Evolutionary conservation across 2,329 filamentous ascomycete species (phyloP).

Genomic region (Dactylella cylindrospora): DNA sequence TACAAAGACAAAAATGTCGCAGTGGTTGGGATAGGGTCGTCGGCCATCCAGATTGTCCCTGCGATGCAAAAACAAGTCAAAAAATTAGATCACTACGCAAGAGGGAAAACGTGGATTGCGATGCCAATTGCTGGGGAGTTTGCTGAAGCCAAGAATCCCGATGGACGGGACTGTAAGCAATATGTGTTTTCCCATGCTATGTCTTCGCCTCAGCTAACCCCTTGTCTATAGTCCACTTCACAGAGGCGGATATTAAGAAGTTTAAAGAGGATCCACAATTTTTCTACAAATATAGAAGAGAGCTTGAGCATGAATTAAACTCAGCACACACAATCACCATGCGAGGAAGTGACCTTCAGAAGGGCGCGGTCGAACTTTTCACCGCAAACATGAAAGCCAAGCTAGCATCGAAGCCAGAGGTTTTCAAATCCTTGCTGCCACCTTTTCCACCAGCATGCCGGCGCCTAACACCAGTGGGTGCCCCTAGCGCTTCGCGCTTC

Average conservation of each 20-base stretch:
- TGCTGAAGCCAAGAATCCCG: constrained; percentile 50
- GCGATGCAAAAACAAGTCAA: constrained; percentile 56
- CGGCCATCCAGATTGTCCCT: constrained; percentile 60
- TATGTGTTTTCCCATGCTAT: constrained; percentile 1
- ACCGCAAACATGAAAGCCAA: constrained; percentile 28
- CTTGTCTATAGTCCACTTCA: constrained; percentile 14
- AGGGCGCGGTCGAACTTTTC: constrained; percentile 13
- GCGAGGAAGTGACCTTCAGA: constrained; percentile 43
- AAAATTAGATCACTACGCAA: constrained; percentile 58
- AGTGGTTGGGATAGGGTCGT: constrained; percentile 62
- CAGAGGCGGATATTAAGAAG: constrained; percentile 45
- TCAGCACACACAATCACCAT: constrained; percentile 44
- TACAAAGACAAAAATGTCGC: constrained; percentile 57
- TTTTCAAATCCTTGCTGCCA: constrained; percentile 29
- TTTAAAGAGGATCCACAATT: constrained; percentile 43
- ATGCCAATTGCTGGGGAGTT: constrained; percentile 50
- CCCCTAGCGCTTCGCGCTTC: constrained; percentile 48
- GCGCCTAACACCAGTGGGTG: constrained; percentile 50
- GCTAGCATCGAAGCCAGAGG: constrained; percentile 25
- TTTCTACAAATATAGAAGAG: constrained; percentile 43
- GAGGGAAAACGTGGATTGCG: constrained; percentile 46
- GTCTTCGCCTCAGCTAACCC: background rate
- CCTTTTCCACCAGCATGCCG: constrained; percentile 39
- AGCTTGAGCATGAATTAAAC: constrained; percentile 46
- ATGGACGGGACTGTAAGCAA: constrained; percentile 51